Conservation (phyloP, 2,329 filamentous ascomycete genomes). For the Davidsoniella eucalypti region DNA sequence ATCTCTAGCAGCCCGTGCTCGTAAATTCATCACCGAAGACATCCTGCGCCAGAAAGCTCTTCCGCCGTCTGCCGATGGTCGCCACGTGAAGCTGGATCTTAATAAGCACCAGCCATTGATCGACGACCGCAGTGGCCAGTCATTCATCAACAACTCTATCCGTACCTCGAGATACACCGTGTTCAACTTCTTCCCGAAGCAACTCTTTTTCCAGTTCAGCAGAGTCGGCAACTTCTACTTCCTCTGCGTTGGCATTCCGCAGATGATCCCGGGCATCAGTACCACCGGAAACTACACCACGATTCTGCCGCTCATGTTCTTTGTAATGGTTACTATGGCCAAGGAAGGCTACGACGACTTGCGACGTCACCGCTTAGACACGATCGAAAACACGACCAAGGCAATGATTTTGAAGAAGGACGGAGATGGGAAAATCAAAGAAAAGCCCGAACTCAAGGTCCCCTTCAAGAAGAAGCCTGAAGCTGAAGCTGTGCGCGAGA, state of each 20-base stretch:
- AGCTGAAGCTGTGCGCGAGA: slow-evolving; percentile 16
- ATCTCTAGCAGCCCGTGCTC: background rate
- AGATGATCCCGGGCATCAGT: slow-evolving; percentile 60
- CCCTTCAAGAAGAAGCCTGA: slow-evolving; percentile 23
- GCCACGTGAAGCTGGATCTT: slow-evolving; percentile 28
- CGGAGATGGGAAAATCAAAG: background rate
- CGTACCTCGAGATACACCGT: slow-evolving; percentile 70
- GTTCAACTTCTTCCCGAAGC: slow-evolving; percentile 73
- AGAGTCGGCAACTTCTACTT: slow-evolving; percentile 82
- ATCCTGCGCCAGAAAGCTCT: slow-evolving; percentile 51
- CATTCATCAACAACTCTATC: slow-evolving; percentile 46
- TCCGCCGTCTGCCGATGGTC: slow-evolving; percentile 55
- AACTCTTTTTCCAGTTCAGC: slow-evolving; percentile 72
- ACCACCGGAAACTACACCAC: slow-evolving; percentile 64
- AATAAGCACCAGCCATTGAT: slow-evolving; percentile 25
- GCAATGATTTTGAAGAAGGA: slow-evolving; percentile 23
- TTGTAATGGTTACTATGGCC: slow-evolving; percentile 61
- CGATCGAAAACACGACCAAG: slow-evolving; percentile 52
- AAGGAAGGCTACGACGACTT: slow-evolving; percentile 85
- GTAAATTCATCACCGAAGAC: slow-evolving; percentile 24
- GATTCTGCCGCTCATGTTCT: slow-evolving; percentile 56
- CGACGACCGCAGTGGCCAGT: slow-evolving; percentile 32
- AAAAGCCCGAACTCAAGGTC: slow-evolving; percentile 5
- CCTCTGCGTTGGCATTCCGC: slow-evolving; percentile 64
- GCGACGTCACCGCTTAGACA: slow-evolving; percentile 63